phyloP scores from a whole-genome alignment of 1,284 basidiomycete species.

The Marasmius tenuissimus region DNA sequence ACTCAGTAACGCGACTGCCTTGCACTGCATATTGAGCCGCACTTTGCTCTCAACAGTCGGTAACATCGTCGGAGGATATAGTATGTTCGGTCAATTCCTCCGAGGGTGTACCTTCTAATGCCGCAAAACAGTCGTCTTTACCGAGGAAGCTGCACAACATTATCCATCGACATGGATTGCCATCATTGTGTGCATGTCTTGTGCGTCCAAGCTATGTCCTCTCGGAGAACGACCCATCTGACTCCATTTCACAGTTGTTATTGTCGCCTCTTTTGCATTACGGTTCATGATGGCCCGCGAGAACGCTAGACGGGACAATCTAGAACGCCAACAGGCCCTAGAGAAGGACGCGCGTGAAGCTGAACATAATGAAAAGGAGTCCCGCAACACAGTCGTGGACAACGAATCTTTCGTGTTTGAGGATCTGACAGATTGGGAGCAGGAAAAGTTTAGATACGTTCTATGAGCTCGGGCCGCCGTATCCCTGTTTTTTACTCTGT shows the following conservation, averaged over 20 bases:
- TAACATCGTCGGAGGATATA: constrained; percentile 12
- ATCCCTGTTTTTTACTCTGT: background rate
- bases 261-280: constrained; percentile 4
- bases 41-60: background rate
- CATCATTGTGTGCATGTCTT: constrained; percentile 10
- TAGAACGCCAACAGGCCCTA: background rate
- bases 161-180: constrained; percentile 14
- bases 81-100: background rate
- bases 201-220: background rate
- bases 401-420: background rate
- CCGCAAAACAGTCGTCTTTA: constrained; percentile 4
- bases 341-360: background rate
- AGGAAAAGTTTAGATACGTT: constrained; percentile 9
- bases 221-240: background rate
- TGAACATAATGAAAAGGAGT: background rate
- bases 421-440: constrained; percentile 10
- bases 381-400: background rate
- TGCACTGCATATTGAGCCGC: background rate
- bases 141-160: constrained; percentile 4
- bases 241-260: background rate
- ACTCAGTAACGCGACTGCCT: background rate
- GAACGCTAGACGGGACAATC: constrained; percentile 1
- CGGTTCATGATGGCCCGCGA: constrained; percentile 5
- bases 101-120: background rate
- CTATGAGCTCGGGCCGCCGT: background rate